phyloP scores from a whole-genome alignment of 2,329 filamentous ascomycete genomes.

The Aspergillus alliaceus region DNA sequence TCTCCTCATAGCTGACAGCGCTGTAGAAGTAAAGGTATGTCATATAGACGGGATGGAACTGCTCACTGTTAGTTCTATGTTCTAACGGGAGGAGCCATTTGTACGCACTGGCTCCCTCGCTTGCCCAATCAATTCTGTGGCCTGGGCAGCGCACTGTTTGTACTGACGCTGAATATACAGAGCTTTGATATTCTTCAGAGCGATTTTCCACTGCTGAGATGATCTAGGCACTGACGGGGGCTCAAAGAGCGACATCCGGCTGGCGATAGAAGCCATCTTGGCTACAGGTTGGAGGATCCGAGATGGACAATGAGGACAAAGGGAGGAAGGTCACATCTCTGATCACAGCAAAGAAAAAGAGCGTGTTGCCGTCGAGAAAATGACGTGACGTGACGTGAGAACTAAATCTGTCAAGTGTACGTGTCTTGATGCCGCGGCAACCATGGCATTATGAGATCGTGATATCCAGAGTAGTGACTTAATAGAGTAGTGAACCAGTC shows the following conservation, averaged over 20 bases:
- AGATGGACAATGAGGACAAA: not conserved
- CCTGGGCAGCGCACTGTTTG: conserved; percentile 40
- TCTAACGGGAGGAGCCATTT: not conserved
- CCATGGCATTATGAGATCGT: not conserved
- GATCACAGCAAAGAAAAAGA: not conserved
- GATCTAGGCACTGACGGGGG: conserved; percentile 15
- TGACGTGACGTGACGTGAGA: not conserved
- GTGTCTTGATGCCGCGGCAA: not conserved
- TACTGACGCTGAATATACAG: conserved; percentile 40
- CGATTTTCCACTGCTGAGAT: conserved; percentile 32
- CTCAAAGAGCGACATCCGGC: conserved; percentile 21
- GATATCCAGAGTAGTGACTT: not conserved
- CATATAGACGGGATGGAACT: conserved; percentile 36
- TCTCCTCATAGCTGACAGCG: conserved; percentile 47
- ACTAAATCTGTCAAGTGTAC: no score
- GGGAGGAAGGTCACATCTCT: not conserved
- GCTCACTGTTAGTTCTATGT: not conserved
- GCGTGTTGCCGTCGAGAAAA: not conserved
- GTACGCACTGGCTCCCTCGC: conserved; percentile 21
- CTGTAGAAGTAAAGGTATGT: conserved; percentile 49
- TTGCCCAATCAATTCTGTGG: conserved; percentile 29
- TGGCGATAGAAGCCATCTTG: conserved; percentile 16
- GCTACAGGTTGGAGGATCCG: not conserved
- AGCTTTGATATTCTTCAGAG: conserved; percentile 35
- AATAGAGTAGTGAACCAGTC: not conserved